Evolutionary conservation across 345 rosid genomes (phyloP), one percentile per base, ranked within the genome.

Genomic region (Populus ilicifolia): DNA sequence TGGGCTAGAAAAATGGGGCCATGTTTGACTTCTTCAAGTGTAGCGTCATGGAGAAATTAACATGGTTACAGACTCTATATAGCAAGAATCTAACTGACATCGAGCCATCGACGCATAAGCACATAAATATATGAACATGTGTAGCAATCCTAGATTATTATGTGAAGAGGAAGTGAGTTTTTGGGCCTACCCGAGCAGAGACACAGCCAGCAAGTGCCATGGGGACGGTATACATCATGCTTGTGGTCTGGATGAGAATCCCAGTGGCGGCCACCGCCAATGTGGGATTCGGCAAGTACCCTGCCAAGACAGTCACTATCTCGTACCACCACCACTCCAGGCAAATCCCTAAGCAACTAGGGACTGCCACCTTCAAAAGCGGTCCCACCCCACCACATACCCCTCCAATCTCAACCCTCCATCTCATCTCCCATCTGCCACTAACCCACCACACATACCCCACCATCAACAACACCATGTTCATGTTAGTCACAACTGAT

Each of bases 281-380:
- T 2, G 89, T 93, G 5, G 99, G 99, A 62, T 93, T 85, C n/a
- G 89, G 88, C 83, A 96, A 79, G 84, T 96, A 93, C 20, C 99
- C 99, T 5, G 97, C 94, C 87, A 96, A 74, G 30, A 96, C 86
- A 4, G 81, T 96, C 86, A 96, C 93, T 17, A 96, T 92, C 93
- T 96, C 98, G 50, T 96, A 96, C 99, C 99, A 93, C 99, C 98
- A 96, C 99, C 99, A 96, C 88, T 96, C 99, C 76, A 93, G 83
- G 85, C 99, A 96, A 68, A 95, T 95, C 82, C 97, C 97, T 61
- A 92, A 80, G 80, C 99, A 95, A 64, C 99, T 95, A 20, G 99
- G 99, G 75, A 95, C 87, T 35, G 99, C 98, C 89, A 95, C 81
- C 79, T 73, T 86, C 94, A 92, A 78, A 43, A 95, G 78, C 59